Evolutionary conservation across 306 rosid genomes (phyloP).

Genomic region (Cicer pinnatifidum): DNA sequence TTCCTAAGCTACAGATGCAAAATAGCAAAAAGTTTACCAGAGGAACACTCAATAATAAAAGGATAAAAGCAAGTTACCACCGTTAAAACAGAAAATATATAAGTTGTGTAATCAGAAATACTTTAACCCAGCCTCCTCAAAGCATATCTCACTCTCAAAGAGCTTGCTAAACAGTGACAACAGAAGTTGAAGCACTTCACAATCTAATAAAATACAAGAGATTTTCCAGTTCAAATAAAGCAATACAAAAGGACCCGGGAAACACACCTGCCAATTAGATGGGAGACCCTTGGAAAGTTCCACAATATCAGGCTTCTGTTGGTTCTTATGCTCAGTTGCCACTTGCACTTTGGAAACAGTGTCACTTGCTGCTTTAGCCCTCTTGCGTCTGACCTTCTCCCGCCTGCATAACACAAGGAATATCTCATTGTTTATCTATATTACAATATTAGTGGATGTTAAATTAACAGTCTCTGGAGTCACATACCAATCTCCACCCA

Average conservation of each 20-base stretch:
- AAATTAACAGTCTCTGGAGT: conserved; percentile 21
- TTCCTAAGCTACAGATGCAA: neutral
- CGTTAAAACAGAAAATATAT: neutral
- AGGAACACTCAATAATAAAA: neutral
- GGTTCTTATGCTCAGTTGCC: conserved; percentile 51
- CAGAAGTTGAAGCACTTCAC: conserved; percentile 24
- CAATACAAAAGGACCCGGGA: neutral
- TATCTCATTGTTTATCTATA: conserved; percentile 21
- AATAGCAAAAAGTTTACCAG: too few relatives aligned
- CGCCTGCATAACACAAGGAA: conserved; percentile 59
- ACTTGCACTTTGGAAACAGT: conserved; percentile 46
- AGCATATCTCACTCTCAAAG: conserved; percentile 21
- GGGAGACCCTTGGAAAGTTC: conserved; percentile 75
- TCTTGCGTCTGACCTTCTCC: conserved; percentile 84
- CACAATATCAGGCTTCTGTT: conserved; percentile 61
- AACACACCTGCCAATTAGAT: conserved; percentile 81
- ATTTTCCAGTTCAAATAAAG: conserved; percentile 2
- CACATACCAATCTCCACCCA: conserved; percentile 92
- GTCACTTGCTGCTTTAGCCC: conserved; percentile 64
- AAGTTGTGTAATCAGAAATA: neutral
- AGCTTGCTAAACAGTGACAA: conserved; percentile 9
- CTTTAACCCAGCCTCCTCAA: conserved; percentile 30
- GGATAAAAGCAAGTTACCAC: neutral
- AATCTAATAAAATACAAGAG: neutral
- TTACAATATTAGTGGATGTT: conserved; percentile 1